Conservation (phyloP, 2,329 filamentous ascomycete species). For the Catunica adiposa region DNA sequence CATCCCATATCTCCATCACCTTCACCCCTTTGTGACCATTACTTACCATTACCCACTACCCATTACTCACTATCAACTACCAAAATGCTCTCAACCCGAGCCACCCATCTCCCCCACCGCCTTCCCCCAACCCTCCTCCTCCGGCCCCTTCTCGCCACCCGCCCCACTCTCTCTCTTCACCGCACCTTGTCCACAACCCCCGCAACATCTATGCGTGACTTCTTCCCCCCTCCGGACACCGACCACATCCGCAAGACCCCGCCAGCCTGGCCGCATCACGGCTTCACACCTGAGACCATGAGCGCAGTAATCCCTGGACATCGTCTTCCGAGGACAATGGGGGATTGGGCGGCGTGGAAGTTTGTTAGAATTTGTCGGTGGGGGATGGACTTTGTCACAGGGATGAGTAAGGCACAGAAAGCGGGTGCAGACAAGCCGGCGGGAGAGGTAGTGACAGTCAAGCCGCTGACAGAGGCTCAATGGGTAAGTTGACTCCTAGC, state of each 20-base stretch:
- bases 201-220: conserved; percentile 32
- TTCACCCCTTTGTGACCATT: background rate
- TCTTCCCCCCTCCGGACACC: conserved; percentile 47
- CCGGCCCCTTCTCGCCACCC: background rate
- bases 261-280: conserved; percentile 53
- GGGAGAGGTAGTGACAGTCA: conserved; percentile 33
- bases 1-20: too few species aligned
- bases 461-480: conserved; percentile 64
- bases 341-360: conserved; percentile 64
- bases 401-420: conserved; percentile 54
- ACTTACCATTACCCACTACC: background rate
- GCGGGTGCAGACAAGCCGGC: conserved; percentile 41
- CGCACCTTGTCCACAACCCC: conserved; percentile 35
- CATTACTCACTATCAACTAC: background rate
- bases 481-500: conserved; percentile 42
- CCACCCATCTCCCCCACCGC: background rate
- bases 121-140: conserved; percentile 1
- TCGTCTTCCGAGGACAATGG: conserved; percentile 51
- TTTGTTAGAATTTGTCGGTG: conserved; percentile 62
- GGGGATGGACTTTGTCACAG: conserved; percentile 68
- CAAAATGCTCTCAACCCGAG: conserved; percentile 8
- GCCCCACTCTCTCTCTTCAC: conserved; percentile 17
- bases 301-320: conserved; percentile 56
- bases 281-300: conserved; percentile 71
- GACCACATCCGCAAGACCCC: conserved; percentile 44